Evolutionary conservation across 2,329 filamentous ascomycete species (phyloP), one percentile per base, ranked within the genome.

Genomic region (Colletotrichum sp.): DNA sequence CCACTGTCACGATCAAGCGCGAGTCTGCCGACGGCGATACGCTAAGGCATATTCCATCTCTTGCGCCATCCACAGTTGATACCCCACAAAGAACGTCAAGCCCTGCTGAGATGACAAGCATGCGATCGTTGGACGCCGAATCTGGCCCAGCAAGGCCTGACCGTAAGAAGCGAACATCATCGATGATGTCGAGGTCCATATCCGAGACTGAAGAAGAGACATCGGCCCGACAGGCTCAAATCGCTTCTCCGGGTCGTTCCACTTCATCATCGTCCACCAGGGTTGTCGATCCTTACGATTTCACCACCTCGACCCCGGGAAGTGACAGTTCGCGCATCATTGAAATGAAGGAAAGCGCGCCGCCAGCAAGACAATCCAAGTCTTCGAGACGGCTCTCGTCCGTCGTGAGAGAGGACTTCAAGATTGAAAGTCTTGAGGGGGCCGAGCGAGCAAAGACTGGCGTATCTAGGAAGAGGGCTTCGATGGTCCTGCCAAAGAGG

Each of bases 251-350:
- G 18, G 61, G 55, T 26, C 43, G 43, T 36, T 38, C n/a, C 15
- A 32, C 52, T 18, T 48, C 56, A 18, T 30, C 58, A 30, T 70
- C 66, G 32, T 52, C 62, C 24, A 61, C 55, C 26, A 60, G 26
- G 15, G 56, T 69, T 12, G 78, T 81, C 13, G 90, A 92, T 78
- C 84, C 91, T 8, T 92, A 92, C 77, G 90, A 92, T 71, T 91
- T 92, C 77, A 85, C 85, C 8, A 85, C 83, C 73, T 87, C 87
- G 4, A 89, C 89, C 7, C 88, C 88, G 2, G 77, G 73, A 66
- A 66, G 83, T 43, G 77, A 76, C 15, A 77, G 24, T 30, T 73
- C 66, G 12, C 73, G 10, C 60, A 74, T 68, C 58, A 56, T 72
- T 43, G 72, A 78, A 52, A 66, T 82, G 28, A 81, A 82, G 74